These are phyloP conservation scores for Kurtzmaniella cleridarum DNA, from an alignment of 805 yeast species.

Conservation along the genomic window DNA sequence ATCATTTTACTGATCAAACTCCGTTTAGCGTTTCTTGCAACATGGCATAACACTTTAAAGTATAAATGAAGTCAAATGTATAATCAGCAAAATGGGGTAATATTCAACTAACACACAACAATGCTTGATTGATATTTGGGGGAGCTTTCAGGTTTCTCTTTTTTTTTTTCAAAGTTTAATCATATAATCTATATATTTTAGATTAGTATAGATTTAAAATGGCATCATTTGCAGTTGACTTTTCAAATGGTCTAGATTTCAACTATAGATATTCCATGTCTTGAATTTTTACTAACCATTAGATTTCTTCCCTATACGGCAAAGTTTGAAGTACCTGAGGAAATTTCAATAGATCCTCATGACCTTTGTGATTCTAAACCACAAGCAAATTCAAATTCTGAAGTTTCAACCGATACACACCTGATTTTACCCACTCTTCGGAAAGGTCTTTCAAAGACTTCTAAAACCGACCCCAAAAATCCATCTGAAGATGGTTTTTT, in stretches of 20 bases:
- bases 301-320: slow-evolving; percentile 73
- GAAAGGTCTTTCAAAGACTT: not conserved
- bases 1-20: not conserved
- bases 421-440: not conserved
- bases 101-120: too few species aligned
- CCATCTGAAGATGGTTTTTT: slow-evolving; percentile 3
- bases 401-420: not conserved
- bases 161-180: too few species aligned
- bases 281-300: slow-evolving; percentile 13
- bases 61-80: slow-evolving; percentile 2
- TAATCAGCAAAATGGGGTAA: too few species aligned
- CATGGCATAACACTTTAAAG: too few species aligned
- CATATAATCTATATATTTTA: too few species aligned
- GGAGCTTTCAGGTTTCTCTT: too few species aligned
- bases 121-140: too few species aligned
- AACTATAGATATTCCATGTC: too few species aligned
- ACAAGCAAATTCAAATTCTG: not conserved
- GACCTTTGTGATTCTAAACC: too few species aligned
- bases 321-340: slow-evolving; percentile 46
- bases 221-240: too few species aligned
- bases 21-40: not conserved
- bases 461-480: not conserved
- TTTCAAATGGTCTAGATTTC: too few species aligned
- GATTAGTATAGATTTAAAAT: too few species aligned
- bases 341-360: slow-evolving; percentile 4